Conservation (phyloP, 2,329 filamentous ascomycete genomes). For the Aspergillus caelatus region DNA sequence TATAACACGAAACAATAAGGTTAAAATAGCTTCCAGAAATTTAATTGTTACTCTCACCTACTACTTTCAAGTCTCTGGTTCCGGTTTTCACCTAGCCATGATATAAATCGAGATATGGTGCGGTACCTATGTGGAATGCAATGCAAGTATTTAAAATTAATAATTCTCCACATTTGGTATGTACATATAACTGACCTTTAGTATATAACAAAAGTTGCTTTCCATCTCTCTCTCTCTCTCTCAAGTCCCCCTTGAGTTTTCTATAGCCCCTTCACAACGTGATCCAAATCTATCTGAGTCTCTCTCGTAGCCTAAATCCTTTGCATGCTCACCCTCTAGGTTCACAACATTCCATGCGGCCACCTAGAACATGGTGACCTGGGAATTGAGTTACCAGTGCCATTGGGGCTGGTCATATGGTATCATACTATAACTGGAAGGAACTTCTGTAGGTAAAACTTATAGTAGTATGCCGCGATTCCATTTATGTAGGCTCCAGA, state of each 20-base stretch:
- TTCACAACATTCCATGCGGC: not conserved
- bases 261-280: not conserved
- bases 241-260: too few relatives aligned
- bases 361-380: not conserved
- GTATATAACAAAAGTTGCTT: not conserved
- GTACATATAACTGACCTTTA: not conserved
- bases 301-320: too few relatives aligned
- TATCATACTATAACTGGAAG: not conserved
- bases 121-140: too few relatives aligned
- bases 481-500: not conserved
- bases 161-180: not conserved
- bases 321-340: not conserved
- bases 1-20: not conserved
- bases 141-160: too few relatives aligned
- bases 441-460: not conserved
- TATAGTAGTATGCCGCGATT: not conserved
- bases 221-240: too few relatives aligned
- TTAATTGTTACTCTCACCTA: not conserved
- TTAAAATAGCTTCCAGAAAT: not conserved
- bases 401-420: not conserved
- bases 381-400: not conserved
- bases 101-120: too few relatives aligned
- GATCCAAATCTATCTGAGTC: not conserved
- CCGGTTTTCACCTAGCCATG: too few relatives aligned
- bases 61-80: not conserved